A percentile compares a stretch with the other conserved stretches of the same genome.
Conservation (phyloP, 176 grass and related monocot species). For the Oryza glaberrima region DNA sequence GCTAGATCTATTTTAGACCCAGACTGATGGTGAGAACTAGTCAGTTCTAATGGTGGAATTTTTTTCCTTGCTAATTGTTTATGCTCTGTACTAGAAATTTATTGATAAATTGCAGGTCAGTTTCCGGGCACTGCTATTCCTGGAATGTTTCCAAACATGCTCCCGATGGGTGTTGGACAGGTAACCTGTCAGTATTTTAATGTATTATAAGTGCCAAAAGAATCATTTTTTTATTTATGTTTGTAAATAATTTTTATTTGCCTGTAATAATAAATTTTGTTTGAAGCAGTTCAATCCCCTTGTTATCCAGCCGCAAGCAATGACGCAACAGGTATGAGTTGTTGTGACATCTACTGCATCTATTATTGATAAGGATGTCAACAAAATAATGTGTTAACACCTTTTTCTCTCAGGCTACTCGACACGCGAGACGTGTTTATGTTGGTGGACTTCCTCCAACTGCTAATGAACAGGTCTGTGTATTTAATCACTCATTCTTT, state of each 20-base stretch:
- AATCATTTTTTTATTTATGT: constrained; percentile 3
- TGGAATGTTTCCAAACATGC: constrained; percentile 87
- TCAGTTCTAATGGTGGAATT: constrained; percentile 19
- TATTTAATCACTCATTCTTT: background rate
- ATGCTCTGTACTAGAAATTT: constrained; percentile 54
- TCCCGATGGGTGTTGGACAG: constrained; percentile 75
- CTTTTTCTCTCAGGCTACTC: constrained; percentile 67
- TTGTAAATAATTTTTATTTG: background rate
- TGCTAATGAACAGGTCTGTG: constrained; percentile 94
- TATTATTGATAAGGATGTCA: constrained; percentile 20
- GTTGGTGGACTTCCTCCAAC: constrained; percentile 91
- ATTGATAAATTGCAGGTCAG: constrained; percentile 76
- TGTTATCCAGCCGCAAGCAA: constrained; percentile 93
- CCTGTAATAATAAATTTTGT: constrained; percentile 23
- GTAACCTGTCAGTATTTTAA: constrained; percentile 47
- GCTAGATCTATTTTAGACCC: constrained; percentile 40
- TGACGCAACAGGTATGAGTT: constrained; percentile 85
- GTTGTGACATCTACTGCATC: constrained; percentile 17
- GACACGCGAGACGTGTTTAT: constrained; percentile 96
- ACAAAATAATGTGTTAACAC: constrained; percentile 34
- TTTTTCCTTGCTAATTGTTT: constrained; percentile 38
- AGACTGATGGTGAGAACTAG: constrained; percentile 41
- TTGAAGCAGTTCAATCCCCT: constrained; percentile 60
- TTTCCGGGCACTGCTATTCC: constrained; percentile 67
- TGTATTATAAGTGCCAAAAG: background rate